Conservation (phyloP, 2,329 filamentous ascomycete species). For the Dothideomycetidae sp. region DNA sequence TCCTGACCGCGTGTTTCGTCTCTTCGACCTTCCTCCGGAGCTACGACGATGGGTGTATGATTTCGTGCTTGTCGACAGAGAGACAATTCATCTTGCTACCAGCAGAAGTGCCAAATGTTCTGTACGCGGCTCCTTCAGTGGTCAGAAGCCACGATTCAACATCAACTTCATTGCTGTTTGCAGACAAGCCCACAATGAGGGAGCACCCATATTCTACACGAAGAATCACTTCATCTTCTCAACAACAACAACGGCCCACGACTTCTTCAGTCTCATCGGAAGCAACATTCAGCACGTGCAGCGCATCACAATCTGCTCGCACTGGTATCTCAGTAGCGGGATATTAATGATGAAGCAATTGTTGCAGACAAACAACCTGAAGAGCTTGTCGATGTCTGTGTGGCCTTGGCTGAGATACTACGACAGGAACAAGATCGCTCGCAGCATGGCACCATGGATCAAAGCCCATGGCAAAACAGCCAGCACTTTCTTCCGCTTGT, state of each 20-base stretch:
- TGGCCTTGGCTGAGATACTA: no score
- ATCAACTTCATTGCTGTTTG: not conserved
- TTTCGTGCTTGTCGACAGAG: not conserved
- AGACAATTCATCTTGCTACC: not conserved
- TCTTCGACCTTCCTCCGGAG: not conserved
- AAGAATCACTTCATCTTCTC: not conserved
- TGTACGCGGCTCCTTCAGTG: not conserved
- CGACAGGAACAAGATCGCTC: not conserved
- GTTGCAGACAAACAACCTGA: no score
- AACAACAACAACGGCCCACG: not conserved
- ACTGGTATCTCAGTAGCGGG: not conserved
- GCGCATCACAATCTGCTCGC: not conserved
- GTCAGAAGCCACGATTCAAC: not conserved
- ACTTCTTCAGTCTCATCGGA: not conserved
- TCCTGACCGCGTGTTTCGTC: conserved; percentile 1
- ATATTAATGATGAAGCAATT: not conserved
- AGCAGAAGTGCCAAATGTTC: not conserved
- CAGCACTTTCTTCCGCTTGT: no score
- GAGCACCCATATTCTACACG: not conserved
- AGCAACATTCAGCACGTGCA: not conserved
- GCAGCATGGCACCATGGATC: not conserved
- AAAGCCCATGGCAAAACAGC: no score
- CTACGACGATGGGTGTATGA: not conserved
- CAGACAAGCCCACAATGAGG: not conserved
- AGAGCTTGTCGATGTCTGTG: not conserved